These are phyloP conservation scores for Penicillium goetzii DNA, from an alignment of 495 filamentous ascomycete species.

Conservation along the genomic window DNA sequence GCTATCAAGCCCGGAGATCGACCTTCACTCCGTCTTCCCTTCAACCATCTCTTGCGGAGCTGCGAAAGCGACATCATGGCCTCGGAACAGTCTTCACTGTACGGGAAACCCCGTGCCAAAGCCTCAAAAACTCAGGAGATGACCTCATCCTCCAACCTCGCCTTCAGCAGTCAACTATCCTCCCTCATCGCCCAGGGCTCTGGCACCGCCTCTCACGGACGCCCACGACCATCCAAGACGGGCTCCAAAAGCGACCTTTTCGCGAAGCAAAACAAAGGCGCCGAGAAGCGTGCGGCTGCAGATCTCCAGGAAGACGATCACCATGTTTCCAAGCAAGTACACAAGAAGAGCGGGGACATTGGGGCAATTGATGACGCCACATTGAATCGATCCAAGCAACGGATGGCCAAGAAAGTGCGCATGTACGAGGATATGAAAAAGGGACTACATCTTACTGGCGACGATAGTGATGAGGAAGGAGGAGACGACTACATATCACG, in stretches of 20 bases:
- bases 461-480: slow-evolving; percentile 48
- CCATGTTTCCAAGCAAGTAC: slow-evolving; percentile 40
- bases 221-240: slow-evolving; percentile 66
- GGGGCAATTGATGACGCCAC: slow-evolving; percentile 49
- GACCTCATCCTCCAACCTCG: slow-evolving; percentile 71
- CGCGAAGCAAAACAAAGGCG: slow-evolving; percentile 68
- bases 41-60: slow-evolving; percentile 1
- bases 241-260: slow-evolving; percentile 73
- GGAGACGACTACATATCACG: slow-evolving; percentile 36
- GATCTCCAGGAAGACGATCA: slow-evolving; percentile 49
- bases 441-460: slow-evolving; percentile 56
- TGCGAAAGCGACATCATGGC: slow-evolving; percentile 17
- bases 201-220: slow-evolving; percentile 49
- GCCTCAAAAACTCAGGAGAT: slow-evolving; percentile 56
- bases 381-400: slow-evolving; percentile 65
- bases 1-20: not conserved
- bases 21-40: not conserved
- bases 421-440: slow-evolving; percentile 84
- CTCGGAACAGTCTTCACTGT: slow-evolving; percentile 55
- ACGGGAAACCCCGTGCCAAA: slow-evolving; percentile 68
- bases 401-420: slow-evolving; percentile 84
- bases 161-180: slow-evolving; percentile 77
- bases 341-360: slow-evolving; percentile 44
- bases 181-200: slow-evolving; percentile 64
- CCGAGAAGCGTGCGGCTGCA: slow-evolving; percentile 63